Evolutionary conservation across 169 alveolate genomes (phyloP).

Genomic region (Eimeria falciformis): DNA sequence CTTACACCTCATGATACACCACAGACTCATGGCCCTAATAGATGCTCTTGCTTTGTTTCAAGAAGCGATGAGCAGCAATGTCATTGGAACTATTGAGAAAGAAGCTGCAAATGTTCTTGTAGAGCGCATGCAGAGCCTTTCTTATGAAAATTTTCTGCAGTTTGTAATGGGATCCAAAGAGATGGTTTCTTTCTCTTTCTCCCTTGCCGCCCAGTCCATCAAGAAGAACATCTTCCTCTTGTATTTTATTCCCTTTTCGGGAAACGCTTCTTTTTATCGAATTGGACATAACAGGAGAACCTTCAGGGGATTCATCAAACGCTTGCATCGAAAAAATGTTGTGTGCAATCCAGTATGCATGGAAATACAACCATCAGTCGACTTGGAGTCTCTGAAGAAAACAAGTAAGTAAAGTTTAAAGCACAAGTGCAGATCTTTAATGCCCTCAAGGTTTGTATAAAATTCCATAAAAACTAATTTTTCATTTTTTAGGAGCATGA

Average conservation of each 20-base stretch:
- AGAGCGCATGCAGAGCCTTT: background rate
- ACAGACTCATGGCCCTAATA: background rate
- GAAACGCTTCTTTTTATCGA: background rate
- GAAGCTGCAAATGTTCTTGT: background rate
- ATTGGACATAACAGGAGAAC: background rate
- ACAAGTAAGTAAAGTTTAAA: background rate
- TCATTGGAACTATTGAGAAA: background rate
- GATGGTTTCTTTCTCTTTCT: background rate
- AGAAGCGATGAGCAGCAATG: background rate
- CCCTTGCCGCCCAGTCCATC: background rate
- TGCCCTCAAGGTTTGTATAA: too few relatives aligned
- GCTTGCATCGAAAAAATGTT: background rate
- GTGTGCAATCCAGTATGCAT: constrained; percentile 2
- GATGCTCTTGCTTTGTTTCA: background rate
- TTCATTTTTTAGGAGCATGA: too few relatives aligned
- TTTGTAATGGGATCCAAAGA: background rate
- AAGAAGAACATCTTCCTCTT: background rate
- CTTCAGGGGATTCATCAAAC: background rate
- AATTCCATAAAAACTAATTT: too few relatives aligned
- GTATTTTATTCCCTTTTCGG: background rate
- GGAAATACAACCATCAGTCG: background rate
- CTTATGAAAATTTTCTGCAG: background rate
- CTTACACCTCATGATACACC: background rate
- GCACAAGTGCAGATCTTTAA: too few relatives aligned
- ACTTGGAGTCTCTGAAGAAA: background rate